Base-by-base conservation (phyloP, 331 rosid genomes). In the Ulmus americana region DNA sequence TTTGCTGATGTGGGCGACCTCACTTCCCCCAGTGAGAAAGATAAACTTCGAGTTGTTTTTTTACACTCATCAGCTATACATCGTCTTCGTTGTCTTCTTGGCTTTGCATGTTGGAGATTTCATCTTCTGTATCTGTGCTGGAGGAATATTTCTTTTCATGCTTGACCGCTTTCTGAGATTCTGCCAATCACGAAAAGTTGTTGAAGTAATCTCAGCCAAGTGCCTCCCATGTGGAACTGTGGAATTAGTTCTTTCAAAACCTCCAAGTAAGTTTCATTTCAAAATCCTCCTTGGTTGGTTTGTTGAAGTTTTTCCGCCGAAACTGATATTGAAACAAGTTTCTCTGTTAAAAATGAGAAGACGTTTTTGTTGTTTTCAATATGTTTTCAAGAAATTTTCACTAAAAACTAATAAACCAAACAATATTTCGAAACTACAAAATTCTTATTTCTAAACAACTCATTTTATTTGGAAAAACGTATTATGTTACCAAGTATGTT, bases 91-190 rank as follows among this genome's bases (percentile, higher is more conserved):
- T 39, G 64, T 92, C 72, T 86, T 86, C 74, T 44, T 92, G 64
- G 96, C 95, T 9, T 66, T 92, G 74, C 97, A 92, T 64, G 92
- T 88, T 68, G 97, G 97, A 39, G 97, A 91, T 79, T 83, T 77
- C 74, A n/a, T 88, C 70, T 88, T 92, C 74, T 68, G 86, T 14
- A 83, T 92, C 60, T 77, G 83, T 66, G 95, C 95, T 45, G 96
- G 96, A 28, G 90, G 86, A 51, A 86, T 92, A 72, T 92, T 83
- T 59, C 74, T 88, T 52, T 92, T 88, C 67, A 56, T 86, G 67
- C 87, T 89, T 47, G 97, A 92, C 68, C 96, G 97, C 16, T 92
- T 92, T 76, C 76, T 88, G 75, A 79, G 96, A 66, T 88, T 92
- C 71, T 75, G 88, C 71, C 97, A 92, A 76, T 92, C 97, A 41